These are phyloP conservation scores for Dictyostelium citrinum DNA, from an alignment of 78 protist species.

Conservation along the genomic window DNA sequence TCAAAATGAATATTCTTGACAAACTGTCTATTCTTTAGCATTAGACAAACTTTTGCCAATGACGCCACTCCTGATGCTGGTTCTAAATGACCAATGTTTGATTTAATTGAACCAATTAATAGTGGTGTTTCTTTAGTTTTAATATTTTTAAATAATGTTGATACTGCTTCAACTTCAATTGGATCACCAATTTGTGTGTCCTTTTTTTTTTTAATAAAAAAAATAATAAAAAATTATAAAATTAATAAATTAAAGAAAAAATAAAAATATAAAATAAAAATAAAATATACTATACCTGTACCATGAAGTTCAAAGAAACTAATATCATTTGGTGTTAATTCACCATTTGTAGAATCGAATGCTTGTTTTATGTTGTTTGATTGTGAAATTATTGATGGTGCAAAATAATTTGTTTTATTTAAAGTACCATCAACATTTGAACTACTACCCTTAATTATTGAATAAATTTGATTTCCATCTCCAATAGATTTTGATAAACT, in stretches of 20 bases:
- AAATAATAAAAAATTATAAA: too few relatives aligned
- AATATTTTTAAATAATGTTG: background rate
- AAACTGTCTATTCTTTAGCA: conserved; percentile 8
- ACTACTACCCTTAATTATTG: conserved; percentile 46
- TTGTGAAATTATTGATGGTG: background rate
- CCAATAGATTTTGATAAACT: background rate
- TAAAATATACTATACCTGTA: conserved; percentile 73
- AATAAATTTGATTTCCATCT: conserved; percentile 51
- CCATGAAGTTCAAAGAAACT: conserved; percentile 90
- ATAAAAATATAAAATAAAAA: too few relatives aligned
- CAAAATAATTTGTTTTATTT: conserved; percentile 21
- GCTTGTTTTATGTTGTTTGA: conserved; percentile 45
- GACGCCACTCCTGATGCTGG: conserved; percentile 63
- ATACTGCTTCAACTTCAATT: conserved; percentile 1
- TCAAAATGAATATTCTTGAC: conserved; percentile 14
- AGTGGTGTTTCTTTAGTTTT: background rate
- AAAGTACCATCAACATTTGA: conserved; percentile 83
- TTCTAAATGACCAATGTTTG: conserved; percentile 85
- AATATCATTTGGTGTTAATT: background rate
- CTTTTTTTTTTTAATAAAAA: too few relatives aligned
- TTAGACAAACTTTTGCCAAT: conserved; percentile 63
- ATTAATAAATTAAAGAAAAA: too few relatives aligned
- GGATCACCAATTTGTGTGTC: conserved; percentile 80
- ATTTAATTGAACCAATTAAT: conserved; percentile 80
- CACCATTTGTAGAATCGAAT: background rate